Percentiles rank a stretch among this genome's conserved stretches.
Evolutionary conservation across 805 yeast genomes (phyloP).

Genomic region (Zygosaccharomyces kombuchaensis): DNA sequence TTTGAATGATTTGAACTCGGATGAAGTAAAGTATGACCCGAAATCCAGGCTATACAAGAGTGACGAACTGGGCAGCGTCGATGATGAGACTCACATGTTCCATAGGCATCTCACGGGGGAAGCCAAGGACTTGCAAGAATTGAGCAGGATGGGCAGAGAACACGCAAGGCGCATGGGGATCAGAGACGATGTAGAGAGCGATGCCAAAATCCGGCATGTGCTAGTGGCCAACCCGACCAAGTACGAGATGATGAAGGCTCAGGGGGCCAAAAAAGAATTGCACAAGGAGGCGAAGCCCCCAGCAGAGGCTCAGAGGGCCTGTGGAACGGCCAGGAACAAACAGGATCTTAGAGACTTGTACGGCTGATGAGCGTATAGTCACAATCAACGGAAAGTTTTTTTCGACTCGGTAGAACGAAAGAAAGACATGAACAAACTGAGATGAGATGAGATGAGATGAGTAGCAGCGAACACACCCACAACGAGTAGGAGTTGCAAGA

Average conservation of each 20-base stretch:
- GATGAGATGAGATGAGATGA: constrained; percentile 6
- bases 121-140: constrained; percentile 47
- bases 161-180: constrained; percentile 32
- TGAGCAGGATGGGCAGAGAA: constrained; percentile 50
- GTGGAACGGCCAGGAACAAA: constrained; percentile 23
- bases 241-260: constrained; percentile 26
- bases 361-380: constrained; percentile 13
- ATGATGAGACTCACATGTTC: constrained; percentile 44
- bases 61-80: constrained; percentile 33
- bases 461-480: not conserved
- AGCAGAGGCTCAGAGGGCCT: constrained; percentile 5
- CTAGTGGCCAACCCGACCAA: constrained; percentile 36
- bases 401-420: not conserved
- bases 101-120: constrained; percentile 54
- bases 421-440: not conserved
- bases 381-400: constrained; percentile 5
- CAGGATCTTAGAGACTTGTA: constrained; percentile 21
- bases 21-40: constrained; percentile 49
- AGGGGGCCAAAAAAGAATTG: not conserved
- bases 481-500: constrained; percentile 3
- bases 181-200: constrained; percentile 26
- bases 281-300: constrained; percentile 1
- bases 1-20: constrained; percentile 46
- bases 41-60: constrained; percentile 42
- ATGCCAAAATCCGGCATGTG: constrained; percentile 28